phyloP scores from a whole-genome alignment of 192 early-diverging fungal species.

The Paraglomus occultum region DNA sequence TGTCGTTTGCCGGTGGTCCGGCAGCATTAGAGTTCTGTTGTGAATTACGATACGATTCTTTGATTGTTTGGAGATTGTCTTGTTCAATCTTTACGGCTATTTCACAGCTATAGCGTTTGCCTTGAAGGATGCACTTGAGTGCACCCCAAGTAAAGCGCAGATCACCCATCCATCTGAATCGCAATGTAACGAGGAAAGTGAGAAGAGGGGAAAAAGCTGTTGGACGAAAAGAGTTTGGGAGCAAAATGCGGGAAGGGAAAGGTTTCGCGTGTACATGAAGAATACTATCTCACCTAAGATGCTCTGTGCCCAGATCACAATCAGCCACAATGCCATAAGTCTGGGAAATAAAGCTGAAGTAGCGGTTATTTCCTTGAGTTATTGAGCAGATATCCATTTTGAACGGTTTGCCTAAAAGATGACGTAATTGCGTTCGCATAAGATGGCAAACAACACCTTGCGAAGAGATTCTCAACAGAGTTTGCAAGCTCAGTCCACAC shows the following conservation, averaged over 20 bases:
- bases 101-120: slow-evolving; percentile 41
- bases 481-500: slow-evolving; percentile 11
- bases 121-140: slow-evolving; percentile 43
- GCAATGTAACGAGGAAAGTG: neutral
- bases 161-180: slow-evolving; percentile 54
- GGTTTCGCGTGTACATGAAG: too few relatives aligned
- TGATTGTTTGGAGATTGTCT: slow-evolving; percentile 39
- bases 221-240: too few relatives aligned
- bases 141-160: slow-evolving; percentile 41
- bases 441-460: neutral
- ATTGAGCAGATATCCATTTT: slow-evolving; percentile 59
- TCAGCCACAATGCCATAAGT: slow-evolving; percentile 57
- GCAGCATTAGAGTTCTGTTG: neutral
- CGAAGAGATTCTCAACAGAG: neutral
- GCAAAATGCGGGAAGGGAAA: too few relatives aligned
- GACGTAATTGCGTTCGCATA: slow-evolving; percentile 26
- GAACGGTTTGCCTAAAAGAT: slow-evolving; percentile 44
- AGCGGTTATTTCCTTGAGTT: slow-evolving; percentile 42
- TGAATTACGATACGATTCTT: slow-evolving; percentile 31
- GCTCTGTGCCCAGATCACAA: slow-evolving; percentile 54
- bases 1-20: slow-evolving; percentile 1
- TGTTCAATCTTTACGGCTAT: slow-evolving; percentile 46
- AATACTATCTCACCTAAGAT: slow-evolving; percentile 38
- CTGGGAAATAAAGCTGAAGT: slow-evolving; percentile 55
- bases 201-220: neutral